Percentiles rank a stretch among this genome's conserved stretches.
These are phyloP conservation scores for Cytospora mali DNA, from an alignment of 2,329 filamentous ascomycete genomes.

Conservation along the genomic window DNA sequence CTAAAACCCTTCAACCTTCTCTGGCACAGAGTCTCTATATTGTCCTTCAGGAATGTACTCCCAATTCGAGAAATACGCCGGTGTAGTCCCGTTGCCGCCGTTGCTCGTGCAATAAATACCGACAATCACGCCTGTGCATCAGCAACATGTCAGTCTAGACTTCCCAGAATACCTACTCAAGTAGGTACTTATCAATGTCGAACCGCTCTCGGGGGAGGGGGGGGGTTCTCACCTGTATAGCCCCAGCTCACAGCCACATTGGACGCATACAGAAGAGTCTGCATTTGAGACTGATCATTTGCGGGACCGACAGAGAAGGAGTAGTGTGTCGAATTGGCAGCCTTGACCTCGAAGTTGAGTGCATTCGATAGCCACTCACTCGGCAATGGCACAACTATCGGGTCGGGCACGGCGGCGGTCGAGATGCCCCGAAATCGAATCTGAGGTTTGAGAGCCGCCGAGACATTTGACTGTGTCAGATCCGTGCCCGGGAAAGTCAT, in stretches of 20 bases:
- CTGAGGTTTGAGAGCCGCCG: conserved; percentile 39
- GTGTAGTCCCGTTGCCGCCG: conserved; percentile 45
- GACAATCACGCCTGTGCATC: conserved; percentile 46
- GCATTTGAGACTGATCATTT: conserved; percentile 36
- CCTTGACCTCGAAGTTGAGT: conserved; percentile 46
- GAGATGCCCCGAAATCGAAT: conserved; percentile 50
- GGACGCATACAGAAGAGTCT: conserved; percentile 37
- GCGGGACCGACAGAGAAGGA: conserved; percentile 43
- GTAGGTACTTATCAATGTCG: too few relatives aligned
- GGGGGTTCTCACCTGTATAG: conserved; percentile 40
- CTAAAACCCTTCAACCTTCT: too few relatives aligned
- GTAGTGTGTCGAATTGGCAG: conserved; percentile 50
- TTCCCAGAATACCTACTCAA: background rate
- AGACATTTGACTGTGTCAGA: conserved; percentile 19
- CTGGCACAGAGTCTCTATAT: conserved; percentile 35
- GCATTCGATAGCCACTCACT: conserved; percentile 39
- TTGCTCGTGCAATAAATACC: conserved; percentile 58
- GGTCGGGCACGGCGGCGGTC: conserved; percentile 42
- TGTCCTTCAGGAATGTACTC: conserved; percentile 45
- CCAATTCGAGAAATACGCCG: conserved; percentile 53
- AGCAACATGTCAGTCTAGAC: background rate
- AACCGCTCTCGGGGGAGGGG: too few relatives aligned
- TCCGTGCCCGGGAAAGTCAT: conserved; percentile 30
- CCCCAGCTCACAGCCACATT: conserved; percentile 45
- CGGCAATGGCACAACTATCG: conserved; percentile 44